Conservation (phyloP, 129 eudicot species). For the Artemisia tridentata region DNA sequence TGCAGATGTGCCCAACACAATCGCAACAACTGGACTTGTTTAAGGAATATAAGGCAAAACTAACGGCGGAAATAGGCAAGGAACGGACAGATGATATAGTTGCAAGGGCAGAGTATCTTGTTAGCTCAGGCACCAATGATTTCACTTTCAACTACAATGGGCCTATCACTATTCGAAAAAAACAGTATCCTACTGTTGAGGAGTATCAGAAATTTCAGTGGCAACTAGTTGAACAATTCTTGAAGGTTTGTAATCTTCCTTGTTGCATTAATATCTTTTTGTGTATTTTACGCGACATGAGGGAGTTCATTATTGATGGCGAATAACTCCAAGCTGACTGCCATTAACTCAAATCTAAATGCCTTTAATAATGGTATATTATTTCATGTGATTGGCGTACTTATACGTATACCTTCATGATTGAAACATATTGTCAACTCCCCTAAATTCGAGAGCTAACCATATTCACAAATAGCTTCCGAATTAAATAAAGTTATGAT, state of each 20-base stretch:
- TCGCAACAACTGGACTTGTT: too few species aligned
- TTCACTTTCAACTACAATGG: too few species aligned
- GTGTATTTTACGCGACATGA: neutral
- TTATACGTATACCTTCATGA: neutral
- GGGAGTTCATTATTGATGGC: neutral
- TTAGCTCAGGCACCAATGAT: too few species aligned
- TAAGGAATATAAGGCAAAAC: too few species aligned
- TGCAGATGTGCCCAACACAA: too few species aligned
- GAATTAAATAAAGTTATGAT: neutral
- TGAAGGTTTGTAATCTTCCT: conserved; percentile 26
- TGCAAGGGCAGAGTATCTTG: too few species aligned
- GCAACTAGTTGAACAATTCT: conserved; percentile 29
- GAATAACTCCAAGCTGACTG: neutral
- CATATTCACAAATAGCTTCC: neutral
- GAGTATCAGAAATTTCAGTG: conserved; percentile 29
- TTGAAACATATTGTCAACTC: neutral
- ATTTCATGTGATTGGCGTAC: conserved; percentile 28
- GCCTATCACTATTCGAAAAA: conserved; percentile 9
- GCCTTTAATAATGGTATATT: neutral
- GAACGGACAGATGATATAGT: too few species aligned
- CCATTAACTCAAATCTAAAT: neutral
- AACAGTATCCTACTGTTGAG: conserved; percentile 26
- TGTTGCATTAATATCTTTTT: neutral
- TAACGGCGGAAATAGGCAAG: too few species aligned
- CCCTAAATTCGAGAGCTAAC: neutral